Base-by-base conservation (phyloP, 768 basidiomycete species). In the Mycena olivaceomarginata region DNA sequence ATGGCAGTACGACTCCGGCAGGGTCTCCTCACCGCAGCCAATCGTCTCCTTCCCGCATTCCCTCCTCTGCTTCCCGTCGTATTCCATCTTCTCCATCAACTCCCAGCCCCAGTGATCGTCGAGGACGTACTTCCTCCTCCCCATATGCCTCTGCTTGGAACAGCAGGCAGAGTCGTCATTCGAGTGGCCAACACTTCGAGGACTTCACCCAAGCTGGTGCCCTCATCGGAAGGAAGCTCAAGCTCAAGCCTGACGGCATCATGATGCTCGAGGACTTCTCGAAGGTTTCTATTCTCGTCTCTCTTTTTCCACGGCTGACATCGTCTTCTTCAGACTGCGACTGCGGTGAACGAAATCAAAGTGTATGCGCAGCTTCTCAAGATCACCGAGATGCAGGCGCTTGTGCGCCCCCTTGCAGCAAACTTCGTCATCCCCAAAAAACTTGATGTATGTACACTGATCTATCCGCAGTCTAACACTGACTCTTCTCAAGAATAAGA, bases 201-300 rank as follows among this genome's bases (percentile, higher is more conserved):
- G 68, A 70, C 41, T 59, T 70, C 22, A 43, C 39, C 40, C 53
- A 70, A 7, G 53, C 7, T 15, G 68, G 48, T 9, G 37, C n/a
- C 37, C 57, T 57, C n/a, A n/a, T 25, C 8, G 56, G 53, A 2
- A 43, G 41, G 56, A 70, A 60, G 57, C 51, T 57, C 18, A 39
- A 70, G n/a, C 68, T 70, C 20, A 70, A 70, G 56, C 68, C 68
- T 25, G 56, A 57, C 18, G 40, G 39, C 25, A 40, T 70, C 22
- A 57, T 57, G 41, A n/a, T 22, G 51, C 68, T 70, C 12, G 68
- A 70, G n/a, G 68, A 70, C 18, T 70, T 59, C 25, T 4, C n/a
- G 15, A 70, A 70, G 68, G 68, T 37, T 2, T 2, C 37, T 37
- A 31, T 31, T 12, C 10, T 5, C 15, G 10, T 59, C 16, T 46